These are phyloP conservation scores for Pseudognaphalium luteoalbum DNA, from an alignment of 129 eudicot species.

Conservation along the genomic window DNA sequence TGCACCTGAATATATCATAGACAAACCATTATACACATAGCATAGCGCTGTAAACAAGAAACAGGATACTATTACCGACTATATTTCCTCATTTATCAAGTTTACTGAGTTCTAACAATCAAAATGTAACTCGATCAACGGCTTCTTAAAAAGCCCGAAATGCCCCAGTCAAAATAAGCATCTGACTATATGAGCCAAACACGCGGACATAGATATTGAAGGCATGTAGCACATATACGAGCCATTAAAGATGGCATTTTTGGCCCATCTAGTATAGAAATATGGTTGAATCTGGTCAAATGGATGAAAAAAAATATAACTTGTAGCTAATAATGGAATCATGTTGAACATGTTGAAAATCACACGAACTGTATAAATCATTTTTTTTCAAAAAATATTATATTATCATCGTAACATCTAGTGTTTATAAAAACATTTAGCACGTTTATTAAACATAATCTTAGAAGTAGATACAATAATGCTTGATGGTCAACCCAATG, in stretches of 20 bases:
- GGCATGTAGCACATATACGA: neutral
- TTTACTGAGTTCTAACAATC: neutral
- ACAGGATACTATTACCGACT: neutral
- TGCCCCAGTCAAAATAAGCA: neutral
- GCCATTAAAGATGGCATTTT: neutral
- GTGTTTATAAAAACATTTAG: neutral
- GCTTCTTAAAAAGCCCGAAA: neutral
- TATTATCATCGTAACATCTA: neutral
- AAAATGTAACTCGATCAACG: neutral
- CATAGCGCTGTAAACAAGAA: neutral
- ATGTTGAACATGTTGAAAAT: neutral
- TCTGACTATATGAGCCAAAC: no score
- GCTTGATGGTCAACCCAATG: neutral
- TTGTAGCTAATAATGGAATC: neutral
- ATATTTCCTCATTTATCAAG: neutral
- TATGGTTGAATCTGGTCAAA: neutral
- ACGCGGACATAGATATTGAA: no score
- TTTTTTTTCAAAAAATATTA: no score
- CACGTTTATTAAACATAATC: no score
- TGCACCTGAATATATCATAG: conserved; percentile 50
- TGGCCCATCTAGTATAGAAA: neutral
- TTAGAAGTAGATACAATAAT: neutral
- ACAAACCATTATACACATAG: neutral
- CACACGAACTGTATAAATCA: neutral
- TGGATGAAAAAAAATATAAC: neutral